A percentile compares a stretch with the other conserved stretches of the same genome.
Conservation (phyloP, 78 protist genomes). For the Creolimax fragrantissima region DNA sequence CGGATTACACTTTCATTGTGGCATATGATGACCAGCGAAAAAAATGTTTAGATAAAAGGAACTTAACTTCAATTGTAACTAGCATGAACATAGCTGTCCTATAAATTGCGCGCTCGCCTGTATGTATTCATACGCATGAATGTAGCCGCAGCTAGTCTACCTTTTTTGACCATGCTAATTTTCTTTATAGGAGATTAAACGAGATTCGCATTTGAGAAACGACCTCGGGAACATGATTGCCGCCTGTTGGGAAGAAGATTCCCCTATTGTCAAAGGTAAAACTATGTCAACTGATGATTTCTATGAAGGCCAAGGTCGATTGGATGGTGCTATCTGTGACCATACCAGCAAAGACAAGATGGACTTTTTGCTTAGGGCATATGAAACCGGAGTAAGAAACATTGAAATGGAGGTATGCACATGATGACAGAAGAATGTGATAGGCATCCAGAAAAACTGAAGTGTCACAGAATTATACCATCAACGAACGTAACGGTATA, state of each 20-base stretch:
- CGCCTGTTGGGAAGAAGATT: not conserved
- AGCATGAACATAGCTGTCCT: too few relatives aligned
- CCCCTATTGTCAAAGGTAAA: slow-evolving; percentile 11
- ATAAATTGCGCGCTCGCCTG: too few relatives aligned
- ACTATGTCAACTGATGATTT: slow-evolving; percentile 39
- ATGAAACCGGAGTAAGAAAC: slow-evolving; percentile 13
- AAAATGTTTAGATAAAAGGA: too few relatives aligned
- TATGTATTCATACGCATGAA: too few relatives aligned
- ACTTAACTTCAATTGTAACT: too few relatives aligned
- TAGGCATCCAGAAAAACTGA: not conserved
- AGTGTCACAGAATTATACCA: not conserved
- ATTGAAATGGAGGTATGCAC: slow-evolving; percentile 28
- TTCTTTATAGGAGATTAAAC: not conserved
- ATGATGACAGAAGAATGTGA: not conserved
- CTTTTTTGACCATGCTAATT: not conserved
- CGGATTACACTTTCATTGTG: too few relatives aligned
- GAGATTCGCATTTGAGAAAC: not conserved
- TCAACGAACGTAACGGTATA: not conserved
- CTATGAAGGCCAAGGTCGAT: slow-evolving; percentile 38
- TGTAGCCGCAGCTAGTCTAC: too few relatives aligned
- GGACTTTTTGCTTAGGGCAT: not conserved
- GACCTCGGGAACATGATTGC: not conserved
- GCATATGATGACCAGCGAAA: too few relatives aligned
- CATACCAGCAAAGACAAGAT: slow-evolving; percentile 21
- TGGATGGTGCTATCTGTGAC: slow-evolving; percentile 46